Conservation (phyloP, 1,139 yeast genomes). For the Pichia inconspicua region DNA sequence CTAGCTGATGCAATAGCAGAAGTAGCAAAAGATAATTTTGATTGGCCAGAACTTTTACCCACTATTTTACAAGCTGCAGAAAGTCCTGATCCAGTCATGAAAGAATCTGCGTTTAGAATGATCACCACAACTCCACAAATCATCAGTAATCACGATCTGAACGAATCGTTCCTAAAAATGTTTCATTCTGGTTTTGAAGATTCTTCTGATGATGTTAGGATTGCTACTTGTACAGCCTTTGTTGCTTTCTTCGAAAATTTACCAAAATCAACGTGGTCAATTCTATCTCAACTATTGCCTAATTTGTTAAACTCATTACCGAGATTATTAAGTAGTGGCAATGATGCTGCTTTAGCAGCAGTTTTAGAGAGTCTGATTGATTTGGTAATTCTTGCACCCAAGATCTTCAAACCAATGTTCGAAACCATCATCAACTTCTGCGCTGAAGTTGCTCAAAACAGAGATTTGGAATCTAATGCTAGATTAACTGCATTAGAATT, state of each 20-base stretch:
- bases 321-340: slow-evolving; percentile 68
- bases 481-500: slow-evolving; percentile 85
- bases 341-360: slow-evolving; percentile 72
- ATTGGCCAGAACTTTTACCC: slow-evolving; percentile 76
- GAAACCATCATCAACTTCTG: slow-evolving; percentile 79
- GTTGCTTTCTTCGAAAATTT: slow-evolving; percentile 79
- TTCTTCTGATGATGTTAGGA: slow-evolving; percentile 70
- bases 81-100: slow-evolving; percentile 57
- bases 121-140: slow-evolving; percentile 79
- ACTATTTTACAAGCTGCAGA: slow-evolving; percentile 56
- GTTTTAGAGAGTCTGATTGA: slow-evolving; percentile 89
- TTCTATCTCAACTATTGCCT: slow-evolving; percentile 73
- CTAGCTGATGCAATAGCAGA: slow-evolving; percentile 92
- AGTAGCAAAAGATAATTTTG: slow-evolving; percentile 57
- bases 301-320: slow-evolving; percentile 80
- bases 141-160: slow-evolving; percentile 46
- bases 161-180: slow-evolving; percentile 55
- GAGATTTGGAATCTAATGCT: slow-evolving; percentile 68
- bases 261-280: slow-evolving; percentile 72
- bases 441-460: slow-evolving; percentile 71
- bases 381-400: slow-evolving; percentile 88
- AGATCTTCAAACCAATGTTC: slow-evolving; percentile 86
- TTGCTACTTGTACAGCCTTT: slow-evolving; percentile 88
- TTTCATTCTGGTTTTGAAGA: slow-evolving; percentile 79
- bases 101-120: slow-evolving; percentile 89